phyloP scores from a whole-genome alignment of 108 stramenopile species.

The Cyclotella baltica region DNA sequence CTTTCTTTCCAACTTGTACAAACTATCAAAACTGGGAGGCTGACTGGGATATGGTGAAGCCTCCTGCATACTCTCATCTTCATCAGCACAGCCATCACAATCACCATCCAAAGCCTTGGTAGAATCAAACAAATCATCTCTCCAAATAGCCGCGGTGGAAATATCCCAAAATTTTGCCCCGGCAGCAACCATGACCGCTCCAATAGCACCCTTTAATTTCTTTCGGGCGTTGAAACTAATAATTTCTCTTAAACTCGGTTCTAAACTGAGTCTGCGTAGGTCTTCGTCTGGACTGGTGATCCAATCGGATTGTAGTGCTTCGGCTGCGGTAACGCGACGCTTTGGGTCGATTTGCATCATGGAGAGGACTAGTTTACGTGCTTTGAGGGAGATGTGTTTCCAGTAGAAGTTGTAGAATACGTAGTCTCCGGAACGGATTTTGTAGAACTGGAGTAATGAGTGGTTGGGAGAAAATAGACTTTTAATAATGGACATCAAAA shows the following conservation, averaged over 20 bases:
- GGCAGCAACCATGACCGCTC: constrained; percentile 44
- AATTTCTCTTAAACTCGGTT: constrained; percentile 63
- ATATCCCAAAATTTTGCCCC: constrained; percentile 59
- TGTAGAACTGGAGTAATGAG: constrained; percentile 54
- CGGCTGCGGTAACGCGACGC: constrained; percentile 60
- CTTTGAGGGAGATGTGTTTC: constrained; percentile 70
- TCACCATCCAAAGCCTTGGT: constrained; percentile 17
- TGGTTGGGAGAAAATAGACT: not conserved
- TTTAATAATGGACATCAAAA: not conserved
- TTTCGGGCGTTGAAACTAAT: constrained; percentile 77
- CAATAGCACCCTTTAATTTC: constrained; percentile 74
- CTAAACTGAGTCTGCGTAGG: constrained; percentile 60
- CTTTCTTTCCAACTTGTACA: constrained; percentile 64
- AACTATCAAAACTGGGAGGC: constrained; percentile 52
- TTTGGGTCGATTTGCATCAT: constrained; percentile 81
- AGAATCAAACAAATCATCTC: constrained; percentile 48
- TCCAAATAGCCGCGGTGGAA: constrained; percentile 45
- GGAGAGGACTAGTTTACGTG: constrained; percentile 79
- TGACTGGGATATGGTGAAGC: constrained; percentile 1
- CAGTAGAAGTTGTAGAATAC: constrained; percentile 81
- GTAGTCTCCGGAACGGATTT: constrained; percentile 79
- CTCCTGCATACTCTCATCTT: not conserved
- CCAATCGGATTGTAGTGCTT: constrained; percentile 79
- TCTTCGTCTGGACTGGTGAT: constrained; percentile 52
- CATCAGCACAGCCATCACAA: not conserved